A percentile compares a stretch with the other conserved stretches of the same genome.
Conservation (phyloP, 805 yeast genomes). For the Candida argentea region DNA sequence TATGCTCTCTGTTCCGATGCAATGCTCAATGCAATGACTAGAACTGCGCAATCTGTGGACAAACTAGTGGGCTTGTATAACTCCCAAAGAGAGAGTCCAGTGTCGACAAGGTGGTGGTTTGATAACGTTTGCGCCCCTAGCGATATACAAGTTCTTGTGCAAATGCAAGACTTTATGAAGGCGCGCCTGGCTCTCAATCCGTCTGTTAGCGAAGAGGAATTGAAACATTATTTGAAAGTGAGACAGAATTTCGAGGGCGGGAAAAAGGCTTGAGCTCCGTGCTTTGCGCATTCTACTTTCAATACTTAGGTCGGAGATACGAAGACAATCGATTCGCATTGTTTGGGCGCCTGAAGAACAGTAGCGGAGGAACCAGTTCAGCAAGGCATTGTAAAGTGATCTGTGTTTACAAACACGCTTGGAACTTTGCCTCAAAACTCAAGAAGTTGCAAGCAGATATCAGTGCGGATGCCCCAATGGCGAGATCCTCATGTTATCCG, state of each 20-base stretch:
- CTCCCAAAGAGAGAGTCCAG: constrained; percentile 28
- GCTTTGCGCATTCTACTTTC: too few relatives aligned
- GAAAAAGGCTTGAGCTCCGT: too few relatives aligned
- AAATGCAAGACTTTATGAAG: constrained; percentile 63
- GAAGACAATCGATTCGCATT: too few relatives aligned
- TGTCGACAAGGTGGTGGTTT: constrained; percentile 83
- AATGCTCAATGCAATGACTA: constrained; percentile 91
- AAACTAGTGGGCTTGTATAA: constrained; percentile 47
- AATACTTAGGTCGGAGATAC: too few relatives aligned
- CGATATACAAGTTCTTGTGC: constrained; percentile 63
- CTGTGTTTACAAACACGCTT: too few relatives aligned
- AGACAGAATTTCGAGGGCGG: constrained; percentile 75
- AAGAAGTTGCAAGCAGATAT: too few relatives aligned
- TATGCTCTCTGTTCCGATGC: constrained; percentile 94
- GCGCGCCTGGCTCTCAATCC: constrained; percentile 69
- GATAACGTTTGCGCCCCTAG: constrained; percentile 61
- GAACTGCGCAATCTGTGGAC: constrained; percentile 75
- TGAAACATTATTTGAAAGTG: constrained; percentile 71
- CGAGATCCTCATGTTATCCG: too few relatives aligned
- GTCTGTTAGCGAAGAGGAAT: constrained; percentile 80
- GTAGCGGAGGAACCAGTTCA: too few relatives aligned
- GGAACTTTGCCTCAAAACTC: too few relatives aligned
- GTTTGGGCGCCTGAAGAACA: too few relatives aligned
- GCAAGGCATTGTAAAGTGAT: too few relatives aligned
- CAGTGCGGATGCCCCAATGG: too few relatives aligned